phyloP scores from a whole-genome alignment of 148 eudicot species.

The Rhododendron molle region DNA sequence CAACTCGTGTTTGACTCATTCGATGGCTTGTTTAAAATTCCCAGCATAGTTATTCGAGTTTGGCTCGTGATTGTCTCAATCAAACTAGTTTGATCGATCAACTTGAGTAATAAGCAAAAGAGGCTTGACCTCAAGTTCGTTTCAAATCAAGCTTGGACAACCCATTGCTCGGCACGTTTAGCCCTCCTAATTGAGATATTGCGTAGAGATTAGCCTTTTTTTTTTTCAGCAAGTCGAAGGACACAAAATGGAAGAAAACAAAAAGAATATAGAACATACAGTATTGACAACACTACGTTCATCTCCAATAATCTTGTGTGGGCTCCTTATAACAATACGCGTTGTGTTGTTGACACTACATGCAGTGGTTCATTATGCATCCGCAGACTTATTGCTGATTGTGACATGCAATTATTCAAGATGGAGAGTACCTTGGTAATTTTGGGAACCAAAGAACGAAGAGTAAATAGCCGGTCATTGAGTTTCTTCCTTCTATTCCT shows the following conservation, averaged over 20 bases:
- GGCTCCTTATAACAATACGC: not conserved
- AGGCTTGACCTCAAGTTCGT: not conserved
- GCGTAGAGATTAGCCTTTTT: not conserved
- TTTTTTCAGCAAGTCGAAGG: not conserved
- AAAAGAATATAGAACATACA: not conserved
- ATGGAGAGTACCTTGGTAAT: conserved; percentile 67
- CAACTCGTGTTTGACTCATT: not conserved
- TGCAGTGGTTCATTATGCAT: not conserved
- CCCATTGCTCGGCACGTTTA: not conserved
- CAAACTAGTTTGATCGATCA: not conserved
- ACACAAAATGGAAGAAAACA: not conserved
- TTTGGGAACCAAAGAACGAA: conserved; percentile 80
- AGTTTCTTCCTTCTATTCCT: conserved; percentile 89
- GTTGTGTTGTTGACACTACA: not conserved
- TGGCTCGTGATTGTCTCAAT: not conserved
- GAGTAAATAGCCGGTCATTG: conserved; percentile 76
- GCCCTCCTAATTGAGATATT: not conserved
- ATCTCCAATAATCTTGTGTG: not conserved
- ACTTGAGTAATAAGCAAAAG: not conserved
- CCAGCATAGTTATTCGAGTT: not conserved
- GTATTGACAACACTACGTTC: not conserved
- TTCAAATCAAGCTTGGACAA: not conserved
- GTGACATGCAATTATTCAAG: not conserved
- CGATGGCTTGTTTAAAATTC: not conserved
- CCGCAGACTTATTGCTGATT: not conserved